Base-by-base conservation (phyloP, 106 monocot species). In the Apostasia shenzhenica region DNA sequence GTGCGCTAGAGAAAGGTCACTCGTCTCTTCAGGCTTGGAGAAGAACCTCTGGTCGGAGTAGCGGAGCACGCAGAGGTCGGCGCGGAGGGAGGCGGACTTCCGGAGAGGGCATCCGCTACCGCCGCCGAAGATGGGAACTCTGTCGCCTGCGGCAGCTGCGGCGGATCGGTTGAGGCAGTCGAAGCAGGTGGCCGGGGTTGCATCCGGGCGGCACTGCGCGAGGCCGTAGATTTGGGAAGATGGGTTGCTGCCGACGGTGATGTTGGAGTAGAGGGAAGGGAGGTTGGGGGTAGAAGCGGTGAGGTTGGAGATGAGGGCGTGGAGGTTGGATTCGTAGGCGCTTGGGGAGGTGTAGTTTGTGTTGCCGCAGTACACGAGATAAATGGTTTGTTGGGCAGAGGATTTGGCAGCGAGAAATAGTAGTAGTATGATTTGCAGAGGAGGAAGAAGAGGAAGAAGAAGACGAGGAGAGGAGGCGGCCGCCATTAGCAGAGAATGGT, bases 51-150 rank as follows among this genome's bases (percentile, higher is more conserved):
- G n/a, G 51, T 75, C 44, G 66, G 80, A 80, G 66, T 80, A 75
- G 57, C 63, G 70, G 53, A 80, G 70, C 7, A 66, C 45, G 63
- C 80, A 80, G 10, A 8, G 3, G 14, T 80, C 80, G 63, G 70
- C 75, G 64, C 70, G 71, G 11, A 71, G 0, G 65, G 59, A 13
- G 56, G 56, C 80, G 56, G 56, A 56, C 26, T 26, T 26, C 26
- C 26, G 26, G 56, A 4, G 10, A n/a, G 4, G 10, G 10, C 10
- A n/a, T 9, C 12, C 12, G 56, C 56, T 13, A 4, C 56, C 56
- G 2, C 4, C 12, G 56, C 12, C 8, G 56, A n/a, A 14, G 12
- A 2, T 13, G 26, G 26, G 26, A 26, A 26, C 26, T 26, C 26
- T 26, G 26, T 26, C 26, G 26, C 26, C 26, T 12, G 10, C n/a